Evolutionary conservation across 2,329 filamentous ascomycete genomes (phyloP), one percentile per base, ranked within the genome.

Genomic region (Xylariales sp.): DNA sequence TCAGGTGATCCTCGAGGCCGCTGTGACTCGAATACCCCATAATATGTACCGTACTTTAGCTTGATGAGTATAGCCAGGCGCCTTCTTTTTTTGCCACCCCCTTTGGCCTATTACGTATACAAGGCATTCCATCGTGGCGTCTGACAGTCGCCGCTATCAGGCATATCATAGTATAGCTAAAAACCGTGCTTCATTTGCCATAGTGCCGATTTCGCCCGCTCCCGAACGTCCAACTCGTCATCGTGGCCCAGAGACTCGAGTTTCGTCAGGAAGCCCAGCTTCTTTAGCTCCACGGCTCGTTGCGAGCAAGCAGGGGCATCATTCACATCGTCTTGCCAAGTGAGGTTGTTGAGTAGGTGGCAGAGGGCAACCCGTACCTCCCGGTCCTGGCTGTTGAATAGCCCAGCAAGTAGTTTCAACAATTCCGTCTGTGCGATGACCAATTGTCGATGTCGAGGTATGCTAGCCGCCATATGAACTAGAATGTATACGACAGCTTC

Each of bases 311-410:
- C 78, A 16, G 72, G 67, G 15, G 71, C 68, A 51, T 95, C 89
- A 21, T 64, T 72, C 5, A 76, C 72, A 53, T 91, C 84, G 47
- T 96, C 90, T 47, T 83, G 74, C 72, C 84, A 94, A 0, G 87
- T 86, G 31, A 98, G 74, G 58, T 96, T 96, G 58, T 83, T 86
- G 32, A 94, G 74, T 31, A 95, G 73, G 75, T 90, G 91, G 49
- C 88, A 88, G 51, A 93, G 80, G 33, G 84, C 83, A 15, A 82
- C 74, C 5, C 91, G 82, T 5, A 98, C 83, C 31, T 85, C 79
- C 33, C 78, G 76, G 56, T 86, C 80, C 31, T 79, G 76, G 61
- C 88, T 87, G 33, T 70, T 76, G 53, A 93, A 86, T 42, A 95
- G 82, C 12, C 78, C 78, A 7, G 84, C 75, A 34, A 95, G 70